Evolutionary conservation across 2,329 filamentous ascomycete species (phyloP).

Genomic region (Colletotrichum somersetense): DNA sequence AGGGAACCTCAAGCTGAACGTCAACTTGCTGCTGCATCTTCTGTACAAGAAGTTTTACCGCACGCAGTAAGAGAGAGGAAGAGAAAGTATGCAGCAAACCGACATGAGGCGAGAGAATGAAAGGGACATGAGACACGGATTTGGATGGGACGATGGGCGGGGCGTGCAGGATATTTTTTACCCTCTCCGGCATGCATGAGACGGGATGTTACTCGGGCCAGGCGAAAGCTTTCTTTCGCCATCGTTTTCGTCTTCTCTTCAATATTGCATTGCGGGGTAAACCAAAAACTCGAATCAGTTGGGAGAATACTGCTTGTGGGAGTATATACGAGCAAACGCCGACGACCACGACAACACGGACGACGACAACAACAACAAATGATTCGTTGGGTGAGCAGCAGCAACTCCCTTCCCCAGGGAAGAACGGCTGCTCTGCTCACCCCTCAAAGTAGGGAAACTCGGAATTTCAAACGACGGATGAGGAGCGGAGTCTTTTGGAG

Average conservation of each 20-base stretch:
- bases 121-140: conserved; percentile 34
- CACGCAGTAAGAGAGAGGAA: conserved; percentile 63
- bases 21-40: conserved; percentile 95
- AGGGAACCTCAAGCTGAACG: conserved; percentile 86
- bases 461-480: not conserved
- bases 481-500: conserved; percentile 11
- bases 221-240: conserved; percentile 27
- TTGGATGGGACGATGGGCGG: conserved; percentile 26
- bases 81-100: conserved; percentile 7
- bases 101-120: not conserved
- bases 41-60: conserved; percentile 99
- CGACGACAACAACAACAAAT: not conserved
- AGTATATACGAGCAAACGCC: conserved; percentile 32
- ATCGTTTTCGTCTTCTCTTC: not conserved
- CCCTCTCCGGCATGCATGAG: conserved; percentile 25
- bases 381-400: conserved; percentile 15
- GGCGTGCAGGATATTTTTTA: conserved; percentile 30
- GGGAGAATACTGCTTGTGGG: conserved; percentile 29
- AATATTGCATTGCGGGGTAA: conserved; percentile 37
- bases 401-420: not conserved
- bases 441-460: conserved; percentile 7
- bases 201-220: conserved; percentile 33
- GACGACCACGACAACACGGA: not conserved
- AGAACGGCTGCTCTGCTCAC: not conserved
- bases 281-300: conserved; percentile 18